Evolutionary conservation across 2,329 filamentous ascomycete species (phyloP).

Genomic region (Colletotrichum navitas): DNA sequence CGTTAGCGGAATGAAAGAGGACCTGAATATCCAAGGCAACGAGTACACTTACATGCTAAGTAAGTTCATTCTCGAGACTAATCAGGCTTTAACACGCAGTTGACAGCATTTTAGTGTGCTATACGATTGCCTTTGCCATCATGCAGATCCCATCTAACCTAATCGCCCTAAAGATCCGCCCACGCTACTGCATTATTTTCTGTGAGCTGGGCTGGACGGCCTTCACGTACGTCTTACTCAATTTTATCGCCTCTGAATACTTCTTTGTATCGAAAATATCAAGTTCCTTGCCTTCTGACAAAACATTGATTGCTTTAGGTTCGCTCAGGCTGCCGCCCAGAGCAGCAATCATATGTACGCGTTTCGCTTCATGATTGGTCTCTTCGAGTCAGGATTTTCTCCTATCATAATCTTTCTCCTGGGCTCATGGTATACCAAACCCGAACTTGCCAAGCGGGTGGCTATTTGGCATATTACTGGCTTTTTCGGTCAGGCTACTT

Average conservation of each 20-base stretch:
- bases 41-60: constrained; percentile 33
- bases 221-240: neutral
- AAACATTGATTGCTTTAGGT: neutral
- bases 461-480: constrained; percentile 48
- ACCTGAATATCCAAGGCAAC: constrained; percentile 16
- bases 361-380: constrained; percentile 50
- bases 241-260: neutral
- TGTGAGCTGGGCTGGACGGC: constrained; percentile 44
- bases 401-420: constrained; percentile 49
- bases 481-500: constrained; percentile 46
- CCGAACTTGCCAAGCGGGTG: constrained; percentile 48
- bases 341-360: constrained; percentile 47
- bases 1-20: constrained; percentile 26
- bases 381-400: constrained; percentile 50
- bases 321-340: constrained; percentile 21
- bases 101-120: constrained; percentile 13
- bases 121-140: constrained; percentile 70
- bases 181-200: constrained; percentile 72
- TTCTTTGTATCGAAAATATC: neutral
- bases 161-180: constrained; percentile 71
- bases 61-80: neutral
- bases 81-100: no score
- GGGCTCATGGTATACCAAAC: constrained; percentile 49
- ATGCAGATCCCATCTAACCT: constrained; percentile 77
- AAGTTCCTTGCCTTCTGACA: neutral